These are phyloP conservation scores for Coemansia sp. DNA, from an alignment of 192 early-diverging fungal genomes.

Conservation along the genomic window DNA sequence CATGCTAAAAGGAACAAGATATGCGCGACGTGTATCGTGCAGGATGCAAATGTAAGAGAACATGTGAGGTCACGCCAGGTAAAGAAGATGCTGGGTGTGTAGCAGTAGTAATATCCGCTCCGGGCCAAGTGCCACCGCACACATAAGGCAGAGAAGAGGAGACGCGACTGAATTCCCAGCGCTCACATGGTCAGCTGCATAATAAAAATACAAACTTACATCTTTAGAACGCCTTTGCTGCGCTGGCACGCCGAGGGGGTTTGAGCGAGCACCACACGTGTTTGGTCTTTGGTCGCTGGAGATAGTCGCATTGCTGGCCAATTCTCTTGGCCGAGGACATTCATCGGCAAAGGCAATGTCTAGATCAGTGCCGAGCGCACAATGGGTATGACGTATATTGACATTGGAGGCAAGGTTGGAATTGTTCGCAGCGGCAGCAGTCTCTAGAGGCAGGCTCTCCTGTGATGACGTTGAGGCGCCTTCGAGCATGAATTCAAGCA, in stretches of 20 bases:
- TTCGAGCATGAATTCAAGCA: conserved; percentile 52
- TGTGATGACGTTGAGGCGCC: conserved; percentile 43
- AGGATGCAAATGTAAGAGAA: conserved; percentile 1
- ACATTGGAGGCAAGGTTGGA: not conserved
- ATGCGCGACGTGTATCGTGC: not conserved
- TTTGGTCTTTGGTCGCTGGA: not conserved
- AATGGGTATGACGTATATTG: not conserved
- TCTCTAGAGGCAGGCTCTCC: conserved; percentile 28
- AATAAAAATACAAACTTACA: not conserved
- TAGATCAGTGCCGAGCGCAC: not conserved
- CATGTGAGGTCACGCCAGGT: conserved; percentile 1
- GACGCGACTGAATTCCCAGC: not conserved
- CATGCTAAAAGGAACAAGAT: not conserved
- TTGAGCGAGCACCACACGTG: not conserved
- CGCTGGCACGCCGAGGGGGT: not conserved
- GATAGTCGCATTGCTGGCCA: not conserved
- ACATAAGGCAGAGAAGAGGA: not conserved
- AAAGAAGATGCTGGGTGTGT: not conserved
- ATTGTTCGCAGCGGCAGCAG: not conserved
- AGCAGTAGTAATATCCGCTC: not conserved
- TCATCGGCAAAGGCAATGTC: not conserved
- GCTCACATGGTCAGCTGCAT: not conserved
- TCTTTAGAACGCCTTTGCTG: not conserved
- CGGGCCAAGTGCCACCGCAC: not conserved
- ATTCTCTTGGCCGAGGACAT: not conserved